phyloP scores from a whole-genome alignment of 345 rosid genomes.

The Draba incana region DNA sequence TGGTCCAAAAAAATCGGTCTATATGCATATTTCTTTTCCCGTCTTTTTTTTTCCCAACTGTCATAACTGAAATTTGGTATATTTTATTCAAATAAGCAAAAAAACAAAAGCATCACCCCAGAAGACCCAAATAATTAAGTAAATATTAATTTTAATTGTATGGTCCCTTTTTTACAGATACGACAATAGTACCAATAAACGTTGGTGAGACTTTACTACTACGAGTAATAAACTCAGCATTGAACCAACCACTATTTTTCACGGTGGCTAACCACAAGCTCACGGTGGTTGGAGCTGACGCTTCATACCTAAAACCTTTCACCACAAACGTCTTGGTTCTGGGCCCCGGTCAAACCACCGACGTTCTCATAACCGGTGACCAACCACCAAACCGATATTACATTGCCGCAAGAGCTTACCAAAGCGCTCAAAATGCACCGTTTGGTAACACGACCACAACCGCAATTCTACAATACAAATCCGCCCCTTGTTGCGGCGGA shows the following conservation, averaged over 20 bases:
- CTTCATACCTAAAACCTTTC: conserved; percentile 79
- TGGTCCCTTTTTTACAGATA: conserved; percentile 50
- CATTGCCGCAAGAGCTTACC: conserved; percentile 86
- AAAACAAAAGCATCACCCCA: conserved; percentile 13
- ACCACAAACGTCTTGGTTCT: conserved; percentile 73
- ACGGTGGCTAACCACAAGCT: conserved; percentile 76
- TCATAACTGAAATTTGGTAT: conserved; percentile 28
- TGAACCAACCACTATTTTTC: conserved; percentile 87
- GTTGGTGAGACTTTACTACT: conserved; percentile 83
- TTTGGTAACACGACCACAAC: conserved; percentile 91
- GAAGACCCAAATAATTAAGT: neutral
- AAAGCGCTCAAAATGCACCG: conserved; percentile 74
- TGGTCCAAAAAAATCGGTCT: neutral
- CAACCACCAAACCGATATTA: conserved; percentile 74
- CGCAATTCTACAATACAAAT: conserved; percentile 85
- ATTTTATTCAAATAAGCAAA: neutral
- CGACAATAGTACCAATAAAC: conserved; percentile 72
- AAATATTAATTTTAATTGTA: neutral
- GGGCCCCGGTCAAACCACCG: conserved; percentile 98
- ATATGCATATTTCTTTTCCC: conserved; percentile 3
- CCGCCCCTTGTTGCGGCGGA: conserved; percentile 69
- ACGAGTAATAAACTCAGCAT: conserved; percentile 82
- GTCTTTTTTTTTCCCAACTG: conserved; percentile 26
- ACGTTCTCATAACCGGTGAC: conserved; percentile 77
- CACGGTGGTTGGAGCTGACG: conserved; percentile 93